Conservation (phyloP, 352 stramenopile species). For the Peronospora belbahrii region DNA sequence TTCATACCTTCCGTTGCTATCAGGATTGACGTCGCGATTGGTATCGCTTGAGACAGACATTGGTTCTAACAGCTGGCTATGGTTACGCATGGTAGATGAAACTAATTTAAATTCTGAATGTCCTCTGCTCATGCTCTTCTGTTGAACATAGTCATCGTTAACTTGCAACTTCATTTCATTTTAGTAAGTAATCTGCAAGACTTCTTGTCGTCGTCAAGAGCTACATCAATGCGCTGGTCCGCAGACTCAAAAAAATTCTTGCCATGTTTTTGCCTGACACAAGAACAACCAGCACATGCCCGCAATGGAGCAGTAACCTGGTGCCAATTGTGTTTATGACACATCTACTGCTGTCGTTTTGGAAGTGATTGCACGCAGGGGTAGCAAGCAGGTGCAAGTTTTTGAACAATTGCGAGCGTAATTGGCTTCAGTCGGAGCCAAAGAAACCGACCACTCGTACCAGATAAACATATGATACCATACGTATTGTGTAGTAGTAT, state of each 20-base stretch:
- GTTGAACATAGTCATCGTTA: constrained; percentile 36
- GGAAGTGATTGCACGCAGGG: background rate
- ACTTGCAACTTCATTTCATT: constrained; percentile 56
- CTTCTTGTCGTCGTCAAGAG: constrained; percentile 6
- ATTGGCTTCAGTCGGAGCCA: constrained; percentile 72
- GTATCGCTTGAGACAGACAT: constrained; percentile 36
- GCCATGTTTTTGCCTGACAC: background rate
- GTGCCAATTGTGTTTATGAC: constrained; percentile 38
- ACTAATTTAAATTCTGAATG: constrained; percentile 30
- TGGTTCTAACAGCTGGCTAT: constrained; percentile 46
- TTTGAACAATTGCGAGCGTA: constrained; percentile 19
- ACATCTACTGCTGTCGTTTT: background rate
- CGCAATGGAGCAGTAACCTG: constrained; percentile 21
- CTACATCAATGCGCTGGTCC: constrained; percentile 4
- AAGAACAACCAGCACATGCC: constrained; percentile 39
- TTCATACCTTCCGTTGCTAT: constrained; percentile 10
- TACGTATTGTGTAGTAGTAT: constrained; percentile 41
- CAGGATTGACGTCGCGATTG: constrained; percentile 37
- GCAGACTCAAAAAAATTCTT: background rate
- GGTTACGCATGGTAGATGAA: constrained; percentile 38
- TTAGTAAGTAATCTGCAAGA: constrained; percentile 52
- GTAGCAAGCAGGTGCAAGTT: constrained; percentile 12
- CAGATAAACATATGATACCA: no score
- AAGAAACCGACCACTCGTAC: no score
- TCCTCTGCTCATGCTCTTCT: constrained; percentile 39